Base-by-base conservation (phyloP, 2,329 filamentous ascomycete genomes). In the Aspergillus neotritici region DNA sequence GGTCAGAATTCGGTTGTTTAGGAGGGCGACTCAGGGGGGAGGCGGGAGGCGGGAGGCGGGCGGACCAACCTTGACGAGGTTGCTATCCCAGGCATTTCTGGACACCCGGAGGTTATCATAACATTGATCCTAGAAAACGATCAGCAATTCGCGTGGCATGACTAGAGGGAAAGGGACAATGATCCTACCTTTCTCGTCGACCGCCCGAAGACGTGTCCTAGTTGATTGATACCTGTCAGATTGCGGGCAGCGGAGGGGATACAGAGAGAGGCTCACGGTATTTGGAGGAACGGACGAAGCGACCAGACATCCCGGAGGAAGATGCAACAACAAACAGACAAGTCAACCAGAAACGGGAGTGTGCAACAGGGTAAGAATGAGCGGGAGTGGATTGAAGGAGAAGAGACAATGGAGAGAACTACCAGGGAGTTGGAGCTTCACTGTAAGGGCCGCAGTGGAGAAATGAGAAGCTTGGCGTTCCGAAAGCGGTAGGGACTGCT, bases 1-100 rank as follows among this genome's bases (percentile, higher is more conserved):
- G 34, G 37, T 52, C 39, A 55, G 49, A 46, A 30, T 47, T 31
- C 16, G 31, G 34, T 15, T 29, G 31, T 33, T 58, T 62, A 56
- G 52, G 46, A 37, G 41, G 33, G 41, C 37, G 41, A 39, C 21
- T 25, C 21, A 25, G 21, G 21, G 21, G 51, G 21, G 44, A 35
- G 44, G 14, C 46, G 42, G 44, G 50, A 56, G 56, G 58, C 60
- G 56, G 42, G 58, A 54, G 57, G 50, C 51, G 52, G 46, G 44
- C 48, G 40, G 43, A 64, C 77, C 67, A 69, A 94, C 89, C 84
- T 97, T 97, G 73, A 97, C 80, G 63, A 98, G 75, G 74, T 98
- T 98, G 62, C 90, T 96, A 70, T 98, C 93, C 93, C 93, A 98
- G 43, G 93, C 93, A 82, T 98, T 98, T 71, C 86, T 87, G 63